Evolutionary conservation across 2,329 filamentous ascomycete genomes (phyloP).

Genomic region (Ophioceras dolichostomum): DNA sequence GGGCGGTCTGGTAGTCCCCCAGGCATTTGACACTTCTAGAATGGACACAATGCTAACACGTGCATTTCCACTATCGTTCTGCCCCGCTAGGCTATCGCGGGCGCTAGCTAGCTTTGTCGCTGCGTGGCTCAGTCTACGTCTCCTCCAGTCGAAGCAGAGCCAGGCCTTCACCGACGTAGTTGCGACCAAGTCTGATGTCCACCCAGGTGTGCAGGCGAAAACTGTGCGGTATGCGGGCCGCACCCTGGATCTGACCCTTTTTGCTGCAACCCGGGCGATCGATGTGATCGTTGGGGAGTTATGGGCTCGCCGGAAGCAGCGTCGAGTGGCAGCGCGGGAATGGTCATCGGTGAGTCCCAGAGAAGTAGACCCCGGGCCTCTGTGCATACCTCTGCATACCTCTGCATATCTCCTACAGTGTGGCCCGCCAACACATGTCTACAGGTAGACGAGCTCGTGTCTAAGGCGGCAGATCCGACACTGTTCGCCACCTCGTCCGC

Average conservation of each 20-base stretch:
- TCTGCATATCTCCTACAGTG: not conserved
- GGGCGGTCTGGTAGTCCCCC: constrained; percentile 8
- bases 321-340: constrained; percentile 28
- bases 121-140: constrained; percentile 41
- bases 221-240: constrained; percentile 43
- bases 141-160: constrained; percentile 44
- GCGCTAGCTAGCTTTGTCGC: constrained; percentile 46
- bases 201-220: constrained; percentile 13
- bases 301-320: constrained; percentile 41
- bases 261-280: constrained; percentile 57
- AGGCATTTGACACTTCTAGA: too few relatives aligned
- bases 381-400: too few relatives aligned
- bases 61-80: not conserved
- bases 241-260: constrained; percentile 75
- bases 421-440: too few relatives aligned
- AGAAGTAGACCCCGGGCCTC: too few relatives aligned
- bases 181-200: constrained; percentile 9
- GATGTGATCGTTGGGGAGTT: constrained; percentile 57
- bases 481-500: constrained; percentile 63
- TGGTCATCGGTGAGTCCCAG: constrained; percentile 41
- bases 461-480: constrained; percentile 46
- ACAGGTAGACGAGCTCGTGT: constrained; percentile 25
- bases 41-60: not conserved
- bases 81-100: constrained; percentile 35
- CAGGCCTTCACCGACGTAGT: constrained; percentile 25